These are phyloP conservation scores for Microcyclosporella mali DNA, from an alignment of 2,329 filamentous ascomycete species.

Conservation along the genomic window DNA sequence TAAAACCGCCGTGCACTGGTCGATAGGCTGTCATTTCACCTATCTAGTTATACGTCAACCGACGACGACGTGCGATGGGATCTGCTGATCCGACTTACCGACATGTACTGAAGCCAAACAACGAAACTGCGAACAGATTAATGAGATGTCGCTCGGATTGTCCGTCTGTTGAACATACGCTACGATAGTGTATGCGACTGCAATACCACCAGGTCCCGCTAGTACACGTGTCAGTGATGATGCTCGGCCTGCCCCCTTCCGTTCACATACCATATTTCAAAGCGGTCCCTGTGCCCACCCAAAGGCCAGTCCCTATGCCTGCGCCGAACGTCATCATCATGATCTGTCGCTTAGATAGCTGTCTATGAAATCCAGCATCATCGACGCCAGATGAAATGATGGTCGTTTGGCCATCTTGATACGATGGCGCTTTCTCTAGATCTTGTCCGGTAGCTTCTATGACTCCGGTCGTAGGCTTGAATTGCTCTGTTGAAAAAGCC, in stretches of 20 bases:
- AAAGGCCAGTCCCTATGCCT: slow-evolving; percentile 33
- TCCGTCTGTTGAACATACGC: not conserved
- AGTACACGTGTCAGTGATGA: too few species aligned
- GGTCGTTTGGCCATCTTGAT: slow-evolving; percentile 5
- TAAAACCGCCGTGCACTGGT: slow-evolving; percentile 32
- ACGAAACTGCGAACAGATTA: slow-evolving; percentile 22
- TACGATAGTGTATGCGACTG: slow-evolving; percentile 30
- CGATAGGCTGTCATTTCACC: slow-evolving; percentile 24
- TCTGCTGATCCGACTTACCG: too few species aligned
- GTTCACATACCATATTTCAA: slow-evolving; percentile 21
- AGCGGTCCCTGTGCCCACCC: slow-evolving; percentile 34
- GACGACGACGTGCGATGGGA: too few species aligned
- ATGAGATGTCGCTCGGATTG: not conserved
- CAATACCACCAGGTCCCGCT: slow-evolving; percentile 30
- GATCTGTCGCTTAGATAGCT: slow-evolving; percentile 30
- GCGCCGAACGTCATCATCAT: slow-evolving; percentile 38
- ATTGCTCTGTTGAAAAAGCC: too few species aligned
- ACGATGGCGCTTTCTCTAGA: slow-evolving; percentile 5
- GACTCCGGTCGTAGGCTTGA: too few species aligned
- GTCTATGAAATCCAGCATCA: slow-evolving; percentile 29
- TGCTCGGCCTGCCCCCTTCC: too few species aligned
- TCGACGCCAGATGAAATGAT: slow-evolving; percentile 11
- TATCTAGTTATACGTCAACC: too few species aligned
- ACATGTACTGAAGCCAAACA: slow-evolving; percentile 31
- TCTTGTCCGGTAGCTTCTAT: not conserved